Conservation (phyloP, 257 asterid genomes). For the Jacaranda copaia region DNA sequence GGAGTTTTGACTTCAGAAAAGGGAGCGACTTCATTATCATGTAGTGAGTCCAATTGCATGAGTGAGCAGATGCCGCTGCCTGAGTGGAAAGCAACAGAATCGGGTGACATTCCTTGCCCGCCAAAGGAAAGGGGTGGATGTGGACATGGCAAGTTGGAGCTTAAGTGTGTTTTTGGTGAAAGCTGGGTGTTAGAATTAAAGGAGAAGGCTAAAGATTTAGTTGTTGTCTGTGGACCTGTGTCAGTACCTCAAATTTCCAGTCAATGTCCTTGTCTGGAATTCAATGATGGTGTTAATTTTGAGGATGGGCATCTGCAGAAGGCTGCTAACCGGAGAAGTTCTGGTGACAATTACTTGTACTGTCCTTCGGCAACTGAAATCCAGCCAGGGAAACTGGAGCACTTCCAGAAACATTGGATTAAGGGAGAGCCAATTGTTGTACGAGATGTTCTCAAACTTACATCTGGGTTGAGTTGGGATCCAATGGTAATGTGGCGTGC, state of each 20-base stretch:
- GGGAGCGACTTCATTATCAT: background rate
- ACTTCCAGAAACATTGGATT: slow-evolving; percentile 67
- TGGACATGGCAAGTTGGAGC: slow-evolving; percentile 50
- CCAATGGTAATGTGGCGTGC: slow-evolving; percentile 96
- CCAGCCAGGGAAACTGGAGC: slow-evolving; percentile 50
- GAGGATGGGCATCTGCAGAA: slow-evolving; percentile 31
- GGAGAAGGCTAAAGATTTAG: slow-evolving; percentile 39
- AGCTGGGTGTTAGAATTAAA: slow-evolving; percentile 48
- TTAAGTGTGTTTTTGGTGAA: slow-evolving; percentile 50
- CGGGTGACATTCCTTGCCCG: slow-evolving; percentile 61
- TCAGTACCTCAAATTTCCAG: slow-evolving; percentile 24
- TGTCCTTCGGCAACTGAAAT: slow-evolving; percentile 62
- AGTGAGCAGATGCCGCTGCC: slow-evolving; percentile 31
- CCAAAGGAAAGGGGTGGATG: slow-evolving; percentile 56
- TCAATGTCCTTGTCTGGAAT: slow-evolving; percentile 49
- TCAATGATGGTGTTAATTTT: slow-evolving; percentile 20
- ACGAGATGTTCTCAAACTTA: slow-evolving; percentile 60
- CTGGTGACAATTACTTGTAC: slow-evolving; percentile 57
- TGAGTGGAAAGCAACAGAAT: slow-evolving; percentile 50
- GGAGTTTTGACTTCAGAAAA: background rate
- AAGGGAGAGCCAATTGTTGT: slow-evolving; percentile 75
- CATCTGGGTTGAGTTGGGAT: slow-evolving; percentile 82
- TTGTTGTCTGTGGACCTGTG: slow-evolving; percentile 27
- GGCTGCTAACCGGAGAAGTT: slow-evolving; percentile 50
- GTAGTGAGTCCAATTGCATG: slow-evolving; percentile 19